A percentile compares a stretch with the other conserved stretches of the same genome.
Evolutionary conservation across 176 grass and related monocot genomes (phyloP).

Genomic region (Puccinellia tenuiflora): DNA sequence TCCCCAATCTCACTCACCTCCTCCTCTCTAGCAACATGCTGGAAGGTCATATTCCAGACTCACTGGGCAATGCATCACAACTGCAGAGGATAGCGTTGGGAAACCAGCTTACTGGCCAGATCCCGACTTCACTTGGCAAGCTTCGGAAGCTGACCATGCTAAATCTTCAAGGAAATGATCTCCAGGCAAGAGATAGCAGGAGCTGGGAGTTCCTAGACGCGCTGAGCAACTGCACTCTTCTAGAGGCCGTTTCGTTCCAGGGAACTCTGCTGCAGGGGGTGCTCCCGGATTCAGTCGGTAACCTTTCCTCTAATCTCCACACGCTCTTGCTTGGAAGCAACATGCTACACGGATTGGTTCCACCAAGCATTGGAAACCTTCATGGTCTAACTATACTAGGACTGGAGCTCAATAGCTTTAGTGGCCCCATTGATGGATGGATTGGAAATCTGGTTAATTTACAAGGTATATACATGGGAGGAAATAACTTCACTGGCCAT

Average conservation of each 20-base stretch:
- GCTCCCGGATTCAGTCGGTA: slow-evolving; percentile 20
- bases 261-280: slow-evolving; percentile 9
- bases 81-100: neutral
- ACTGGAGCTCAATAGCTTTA: neutral
- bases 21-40: neutral
- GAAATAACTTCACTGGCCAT: slow-evolving; percentile 16
- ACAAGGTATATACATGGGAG: neutral
- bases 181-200: neutral
- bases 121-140: slow-evolving; percentile 27
- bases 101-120: slow-evolving; percentile 8
- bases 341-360: slow-evolving; percentile 16
- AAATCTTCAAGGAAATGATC: neutral
- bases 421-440: slow-evolving; percentile 7
- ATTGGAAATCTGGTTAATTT: slow-evolving; percentile 12
- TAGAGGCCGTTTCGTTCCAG: neutral
- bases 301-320: slow-evolving; percentile 19
- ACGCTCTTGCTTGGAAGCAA: neutral
- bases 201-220: slow-evolving; percentile 36
- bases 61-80: slow-evolving; percentile 2
- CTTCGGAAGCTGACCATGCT: neutral
- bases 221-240: slow-evolving; percentile 17
- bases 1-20: slow-evolving; percentile 3
- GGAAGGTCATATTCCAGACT: slow-evolving; percentile 16
- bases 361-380: slow-evolving; percentile 27
- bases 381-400: neutral